Base-by-base conservation (phyloP, 192 early-diverging fungal genomes). In the Gigaspora rosea region DNA sequence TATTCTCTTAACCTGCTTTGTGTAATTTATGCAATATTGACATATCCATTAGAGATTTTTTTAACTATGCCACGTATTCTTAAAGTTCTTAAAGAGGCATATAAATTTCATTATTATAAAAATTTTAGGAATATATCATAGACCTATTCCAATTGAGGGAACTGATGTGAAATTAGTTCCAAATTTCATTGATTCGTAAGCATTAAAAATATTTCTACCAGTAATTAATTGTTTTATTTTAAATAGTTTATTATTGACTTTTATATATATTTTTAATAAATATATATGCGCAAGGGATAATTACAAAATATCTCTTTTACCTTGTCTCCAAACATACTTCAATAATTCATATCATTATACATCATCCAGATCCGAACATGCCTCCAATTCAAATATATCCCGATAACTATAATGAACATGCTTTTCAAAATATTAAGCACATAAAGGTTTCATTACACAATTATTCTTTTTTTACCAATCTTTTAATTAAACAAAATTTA, bases 61-160 rank as follows among this genome's bases (percentile, higher is more conserved):
- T 70, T 89, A 52, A 89, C 88, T 22, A 52, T 89, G 64, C 88
- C 88, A 15, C 61, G 88, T 1, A 90, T n/a, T n/a, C n/a, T n/a
- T n/a, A n/a, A n/a, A n/a, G n/a, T 90, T 77, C 77, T 90, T 77
- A 77, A 78, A 41, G 83, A 90, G 71, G 88, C 88, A 32, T 82
- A 59, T 35, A 73, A 73, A 46, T 69, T 90, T 12, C 80, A 83
- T 20, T 90, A 88, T 69, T 6, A 13, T 10, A 80, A 88, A 57
- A 68, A 69, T 22, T 72, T 59, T 90, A 64, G 52, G 57, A 11
- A 74, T 90, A n/a, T 90, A 85, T 67, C 88, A 82, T 57, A 79
- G 83, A 78, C 88, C 88, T 13, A 72, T 68, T 46, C 81, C 81
- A 9, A 68, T 80, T 32, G 58, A 58, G 32, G 72, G 46, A 22